Percentiles rank a stretch among this genome's conserved stretches.
Evolutionary conservation across 371 early-diverging fungal genomes (phyloP).

Genomic region (Mucor irregularis): DNA sequence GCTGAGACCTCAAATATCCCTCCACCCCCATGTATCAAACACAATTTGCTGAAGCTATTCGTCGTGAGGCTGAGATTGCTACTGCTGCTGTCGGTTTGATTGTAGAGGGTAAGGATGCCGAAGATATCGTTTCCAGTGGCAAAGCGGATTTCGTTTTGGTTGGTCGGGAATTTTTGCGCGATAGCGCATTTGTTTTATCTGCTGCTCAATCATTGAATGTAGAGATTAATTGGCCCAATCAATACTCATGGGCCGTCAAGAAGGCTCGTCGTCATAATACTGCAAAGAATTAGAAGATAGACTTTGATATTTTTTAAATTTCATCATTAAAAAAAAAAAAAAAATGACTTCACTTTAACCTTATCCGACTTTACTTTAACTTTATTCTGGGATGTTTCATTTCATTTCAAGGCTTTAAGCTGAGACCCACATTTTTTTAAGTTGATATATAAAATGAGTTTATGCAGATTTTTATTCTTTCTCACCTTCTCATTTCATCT

Average conservation of each 20-base stretch:
- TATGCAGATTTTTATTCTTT: neutral
- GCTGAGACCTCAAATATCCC: constrained; percentile 58
- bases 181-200: constrained; percentile 59
- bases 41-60: constrained; percentile 42
- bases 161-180: constrained; percentile 76
- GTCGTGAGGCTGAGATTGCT: constrained; percentile 62
- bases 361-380: too few species aligned
- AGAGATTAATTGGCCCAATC: constrained; percentile 16
- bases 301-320: too few species aligned
- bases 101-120: constrained; percentile 64
- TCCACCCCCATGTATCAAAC: constrained; percentile 71
- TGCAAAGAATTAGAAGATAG: neutral
- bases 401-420: neutral
- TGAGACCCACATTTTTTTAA: neutral
- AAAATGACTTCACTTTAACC: neutral
- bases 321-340: neutral
- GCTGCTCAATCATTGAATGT: constrained; percentile 17
- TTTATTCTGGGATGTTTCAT: neutral
- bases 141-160: constrained; percentile 75
- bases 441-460: neutral
- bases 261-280: constrained; percentile 21
- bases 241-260: constrained; percentile 23
- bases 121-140: constrained; percentile 61
- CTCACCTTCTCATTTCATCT: neutral
- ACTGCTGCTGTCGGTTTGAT: constrained; percentile 81